Conservation (phyloP, 129 eudicot species). For the Centaurea solstitialis region DNA sequence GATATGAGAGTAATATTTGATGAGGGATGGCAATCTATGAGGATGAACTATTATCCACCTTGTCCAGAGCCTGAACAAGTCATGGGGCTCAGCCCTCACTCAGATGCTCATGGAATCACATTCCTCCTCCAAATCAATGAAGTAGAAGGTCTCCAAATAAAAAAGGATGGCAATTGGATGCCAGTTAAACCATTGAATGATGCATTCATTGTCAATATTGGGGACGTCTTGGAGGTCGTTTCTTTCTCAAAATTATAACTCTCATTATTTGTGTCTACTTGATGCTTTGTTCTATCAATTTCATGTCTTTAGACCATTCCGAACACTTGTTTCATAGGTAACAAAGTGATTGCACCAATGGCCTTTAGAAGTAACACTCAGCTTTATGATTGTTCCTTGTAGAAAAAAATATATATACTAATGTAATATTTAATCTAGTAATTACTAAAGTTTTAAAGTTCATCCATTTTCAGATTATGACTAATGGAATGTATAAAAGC, state of each 20-base stretch:
- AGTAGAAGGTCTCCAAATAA: no score
- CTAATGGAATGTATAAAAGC: not conserved
- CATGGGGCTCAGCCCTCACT: not conserved
- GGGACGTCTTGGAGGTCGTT: slow-evolving; percentile 36
- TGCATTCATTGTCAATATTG: slow-evolving; percentile 40
- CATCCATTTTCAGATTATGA: not conserved
- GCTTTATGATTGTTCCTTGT: not conserved
- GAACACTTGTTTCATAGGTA: not conserved
- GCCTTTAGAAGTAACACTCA: not conserved
- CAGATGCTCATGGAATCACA: no score
- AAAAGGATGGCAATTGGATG: no score
- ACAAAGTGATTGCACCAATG: not conserved
- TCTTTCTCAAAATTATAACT: not conserved
- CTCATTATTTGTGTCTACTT: not conserved
- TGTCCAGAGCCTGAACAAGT: slow-evolving; percentile 55
- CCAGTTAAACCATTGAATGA: slow-evolving; percentile 33
- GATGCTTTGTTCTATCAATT: not conserved
- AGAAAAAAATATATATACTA: not conserved
- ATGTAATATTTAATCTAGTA: not conserved
- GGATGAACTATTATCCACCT: slow-evolving; percentile 51
- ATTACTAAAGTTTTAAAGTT: not conserved
- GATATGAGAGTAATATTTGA: slow-evolving; percentile 30
- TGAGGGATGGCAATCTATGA: slow-evolving; percentile 37
- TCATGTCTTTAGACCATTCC: no score
- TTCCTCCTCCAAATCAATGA: no score